Base-by-base conservation (phyloP, 2,329 filamentous ascomycete species). In the Alternaria angustiovoidea region DNA sequence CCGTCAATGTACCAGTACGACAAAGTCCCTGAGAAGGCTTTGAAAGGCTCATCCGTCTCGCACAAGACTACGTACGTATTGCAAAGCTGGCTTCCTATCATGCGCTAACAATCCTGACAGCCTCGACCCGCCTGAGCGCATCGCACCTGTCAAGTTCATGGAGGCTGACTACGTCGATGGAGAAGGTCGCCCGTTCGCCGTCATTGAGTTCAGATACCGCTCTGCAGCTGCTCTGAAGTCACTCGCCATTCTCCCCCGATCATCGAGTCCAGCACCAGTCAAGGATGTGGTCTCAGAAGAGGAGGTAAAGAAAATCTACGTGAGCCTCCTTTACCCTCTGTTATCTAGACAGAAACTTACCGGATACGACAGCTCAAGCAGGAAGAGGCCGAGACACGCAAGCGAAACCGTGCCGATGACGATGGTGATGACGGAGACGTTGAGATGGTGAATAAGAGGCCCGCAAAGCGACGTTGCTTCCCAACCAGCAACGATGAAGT, bases 221-320 rank as follows among this genome's bases (percentile, higher is more conserved):
- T 70, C 65, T 2, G n/a, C 20, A 61, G 61, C 48, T 42, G 54
- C 61, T 9, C 62, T 79, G 1, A 71, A 76, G 60, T 57, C 66
- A 6, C 66, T 78, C 7, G 39, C 57, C 18, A 65, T 79, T 14
- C 65, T 78, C 22, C 65, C 61, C 8, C 61, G 66, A 7, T 62
- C 49, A 4, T 70, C 69, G 1, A 65, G 59, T 18, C 74, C 72
- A 5, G 14, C 49, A 11, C 56, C 36, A 11, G 36, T 60, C 8
- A 48, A 64, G 44, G 44, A 55, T 28, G 26, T 51, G 24, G 2
- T 54, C 12, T 38, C 41, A 7, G n/a, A 51, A 22, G 46, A 39
- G 38, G 30, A 55, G 16, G 43, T 46, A 9, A 18, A 30, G 7
- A 53, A 22, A 18, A 32, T 32, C 39, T 53, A 53, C 14, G 41